A percentile compares a stretch with the other conserved stretches of the same genome.
Evolutionary conservation across 345 rosid genomes (phyloP).

Genomic region (Zanthoxylum bungeanum): DNA sequence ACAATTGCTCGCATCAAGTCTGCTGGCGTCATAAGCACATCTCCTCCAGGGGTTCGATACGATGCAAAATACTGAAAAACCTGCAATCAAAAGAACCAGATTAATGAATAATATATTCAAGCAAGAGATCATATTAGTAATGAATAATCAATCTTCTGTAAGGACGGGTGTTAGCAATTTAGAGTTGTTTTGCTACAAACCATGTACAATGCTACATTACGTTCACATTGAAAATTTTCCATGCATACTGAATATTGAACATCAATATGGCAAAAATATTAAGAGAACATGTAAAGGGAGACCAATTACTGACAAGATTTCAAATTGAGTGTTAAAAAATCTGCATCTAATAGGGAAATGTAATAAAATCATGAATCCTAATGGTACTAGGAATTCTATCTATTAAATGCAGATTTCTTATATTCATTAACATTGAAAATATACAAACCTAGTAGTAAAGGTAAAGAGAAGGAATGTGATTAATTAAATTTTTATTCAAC

Average conservation of each 20-base stretch:
- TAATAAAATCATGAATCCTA: too few species aligned
- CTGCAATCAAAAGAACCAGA: slow-evolving; percentile 28
- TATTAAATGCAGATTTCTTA: too few species aligned
- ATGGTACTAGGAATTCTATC: too few species aligned
- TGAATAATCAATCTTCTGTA: not conserved
- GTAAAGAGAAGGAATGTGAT: not conserved
- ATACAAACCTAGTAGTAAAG: not conserved
- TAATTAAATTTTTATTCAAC: not conserved
- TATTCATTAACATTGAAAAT: too few species aligned
- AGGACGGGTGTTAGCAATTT: not conserved
- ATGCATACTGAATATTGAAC: too few species aligned
- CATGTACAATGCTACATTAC: not conserved
- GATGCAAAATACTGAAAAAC: slow-evolving; percentile 70
- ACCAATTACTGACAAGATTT: not conserved
- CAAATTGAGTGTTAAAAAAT: too few species aligned
- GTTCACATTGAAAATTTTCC: too few species aligned
- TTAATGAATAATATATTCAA: too few species aligned
- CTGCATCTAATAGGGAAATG: too few species aligned
- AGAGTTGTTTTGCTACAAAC: not conserved
- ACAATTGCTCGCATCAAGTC: slow-evolving; percentile 78
- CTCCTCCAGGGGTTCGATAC: slow-evolving; percentile 35
- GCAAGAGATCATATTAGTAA: not conserved
- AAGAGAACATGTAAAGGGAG: not conserved
- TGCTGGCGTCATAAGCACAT: slow-evolving; percentile 52
- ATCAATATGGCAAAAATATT: too few species aligned